Base-by-base conservation (phyloP, 345 rosid genomes). In the Trapa incisa region DNA sequence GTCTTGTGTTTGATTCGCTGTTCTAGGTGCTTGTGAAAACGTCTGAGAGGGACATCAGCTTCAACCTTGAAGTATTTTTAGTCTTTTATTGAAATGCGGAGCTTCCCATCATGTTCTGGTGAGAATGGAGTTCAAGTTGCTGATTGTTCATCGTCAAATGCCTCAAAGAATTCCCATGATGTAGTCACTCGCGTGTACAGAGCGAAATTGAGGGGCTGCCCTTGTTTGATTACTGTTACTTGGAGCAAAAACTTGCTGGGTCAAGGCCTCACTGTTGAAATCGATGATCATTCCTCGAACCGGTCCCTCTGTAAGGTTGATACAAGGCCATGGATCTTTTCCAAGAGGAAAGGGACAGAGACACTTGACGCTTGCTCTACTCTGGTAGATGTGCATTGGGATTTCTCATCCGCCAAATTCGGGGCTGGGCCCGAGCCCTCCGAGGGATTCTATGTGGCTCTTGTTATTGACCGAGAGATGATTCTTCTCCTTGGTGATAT, bases 161-260 rank as follows among this genome's bases (percentile, higher is more conserved):
- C 84, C 12, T 75, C 85, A 4, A 93, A 76, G 76, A 73, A 70
- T 71, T 85, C 89, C 4, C 98, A 93, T 76, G 87, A 86, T 75
- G 73, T 90, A 60, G 96, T 83, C 57, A 73, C 92, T 68, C 84
- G 96, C 61, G 77, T 88, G 68, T 93, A 88, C 72, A 90, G 83
- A 74, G 80, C 90, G 72, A 81, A 85, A 64, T 79, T 90, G 68
- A 74, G 87, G 32, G 87, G 86, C 66, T 81, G 84, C 60, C 78
- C 73, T 66, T 89, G 96, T 71, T 75, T 87, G 77, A 86, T 93
- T 76, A 88, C 92, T 0, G 73, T 93, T 39, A 71, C 88, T 11
- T 93, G 97, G 98, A 89, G 86, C 75, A 93, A 85, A 79, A 87
- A 74, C 82, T 77, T 93, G 79, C 84, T 89, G 97, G 98, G 98